Conservation (phyloP, 176 grass and related monocot genomes). For the Tillandsia leiboldiana region DNA sequence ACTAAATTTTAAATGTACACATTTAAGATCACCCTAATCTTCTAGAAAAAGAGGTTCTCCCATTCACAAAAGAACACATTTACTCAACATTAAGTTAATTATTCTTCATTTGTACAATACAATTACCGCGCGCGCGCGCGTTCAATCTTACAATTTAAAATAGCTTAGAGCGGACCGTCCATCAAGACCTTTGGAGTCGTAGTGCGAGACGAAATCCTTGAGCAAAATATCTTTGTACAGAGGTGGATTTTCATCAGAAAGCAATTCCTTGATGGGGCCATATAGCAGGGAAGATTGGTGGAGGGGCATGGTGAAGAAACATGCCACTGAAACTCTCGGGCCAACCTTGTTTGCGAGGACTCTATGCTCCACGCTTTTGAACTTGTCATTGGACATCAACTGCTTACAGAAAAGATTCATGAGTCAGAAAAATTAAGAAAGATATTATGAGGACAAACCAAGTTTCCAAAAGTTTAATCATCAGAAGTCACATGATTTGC, state of each 20-base stretch:
- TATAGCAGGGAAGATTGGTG: background rate
- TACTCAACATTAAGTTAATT: too few species aligned
- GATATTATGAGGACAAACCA: too few species aligned
- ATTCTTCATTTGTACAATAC: too few species aligned
- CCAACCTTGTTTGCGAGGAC: conserved; percentile 2
- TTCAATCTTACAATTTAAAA: conserved; percentile 14
- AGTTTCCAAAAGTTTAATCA: too few species aligned
- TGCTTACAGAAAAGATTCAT: background rate
- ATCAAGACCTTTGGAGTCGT: conserved; percentile 40
- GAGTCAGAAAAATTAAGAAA: too few species aligned
- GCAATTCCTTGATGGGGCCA: conserved; percentile 4
- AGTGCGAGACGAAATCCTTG: conserved; percentile 25
- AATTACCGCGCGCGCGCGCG: too few species aligned
- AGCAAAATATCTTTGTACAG: background rate
- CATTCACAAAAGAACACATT: too few species aligned
- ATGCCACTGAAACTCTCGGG: conserved; percentile 10
- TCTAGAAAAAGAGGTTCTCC: too few species aligned
- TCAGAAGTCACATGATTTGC: too few species aligned
- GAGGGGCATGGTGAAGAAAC: conserved; percentile 2
- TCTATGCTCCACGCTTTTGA: conserved; percentile 17
- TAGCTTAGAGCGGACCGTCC: conserved; percentile 31
- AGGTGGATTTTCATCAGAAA: conserved; percentile 7
- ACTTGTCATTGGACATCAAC: conserved; percentile 9
- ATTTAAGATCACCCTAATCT: too few species aligned
- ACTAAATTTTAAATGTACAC: too few species aligned